phyloP scores from a whole-genome alignment of 2,329 filamentous ascomycete genomes.

The Alternaria sp. region DNA sequence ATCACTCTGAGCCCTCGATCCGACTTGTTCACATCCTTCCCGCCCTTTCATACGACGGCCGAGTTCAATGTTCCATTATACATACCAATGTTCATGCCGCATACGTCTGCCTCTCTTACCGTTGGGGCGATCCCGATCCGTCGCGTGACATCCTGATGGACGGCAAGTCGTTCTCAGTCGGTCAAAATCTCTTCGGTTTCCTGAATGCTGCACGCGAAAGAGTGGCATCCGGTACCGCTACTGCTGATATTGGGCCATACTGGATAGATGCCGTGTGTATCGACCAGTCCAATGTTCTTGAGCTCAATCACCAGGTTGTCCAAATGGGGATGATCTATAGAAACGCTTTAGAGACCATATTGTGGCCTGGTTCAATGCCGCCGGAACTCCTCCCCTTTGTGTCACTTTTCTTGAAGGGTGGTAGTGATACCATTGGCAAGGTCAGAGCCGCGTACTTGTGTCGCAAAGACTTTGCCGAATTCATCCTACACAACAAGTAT shows the following conservation, averaged over 20 bases:
- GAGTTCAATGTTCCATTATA: background rate
- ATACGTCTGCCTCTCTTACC: conserved; percentile 31
- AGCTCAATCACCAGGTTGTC: conserved; percentile 11
- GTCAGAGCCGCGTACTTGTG: too few relatives aligned
- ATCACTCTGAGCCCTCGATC: background rate
- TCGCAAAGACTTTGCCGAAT: too few relatives aligned
- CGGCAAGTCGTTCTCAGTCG: conserved; percentile 2
- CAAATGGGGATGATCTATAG: conserved; percentile 9
- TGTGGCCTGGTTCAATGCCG: background rate
- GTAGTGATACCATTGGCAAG: too few relatives aligned
- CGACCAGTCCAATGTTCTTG: conserved; percentile 5
- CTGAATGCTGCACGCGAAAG: background rate
- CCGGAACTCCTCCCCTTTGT: background rate
- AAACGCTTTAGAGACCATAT: background rate
- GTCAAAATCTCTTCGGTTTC: conserved; percentile 13
- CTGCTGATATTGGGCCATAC: background rate
- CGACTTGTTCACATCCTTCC: background rate
- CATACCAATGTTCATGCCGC: background rate
- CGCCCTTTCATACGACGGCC: background rate
- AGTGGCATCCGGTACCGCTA: background rate
- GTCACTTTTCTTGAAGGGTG: background rate
- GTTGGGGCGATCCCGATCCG: conserved; percentile 35
- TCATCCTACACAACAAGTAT: background rate
- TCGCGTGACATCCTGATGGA: conserved; percentile 5
- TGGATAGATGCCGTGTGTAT: conserved; percentile 18